Conservation (phyloP, 257 asterid genomes). For the Nicotiana attenuata region DNA sequence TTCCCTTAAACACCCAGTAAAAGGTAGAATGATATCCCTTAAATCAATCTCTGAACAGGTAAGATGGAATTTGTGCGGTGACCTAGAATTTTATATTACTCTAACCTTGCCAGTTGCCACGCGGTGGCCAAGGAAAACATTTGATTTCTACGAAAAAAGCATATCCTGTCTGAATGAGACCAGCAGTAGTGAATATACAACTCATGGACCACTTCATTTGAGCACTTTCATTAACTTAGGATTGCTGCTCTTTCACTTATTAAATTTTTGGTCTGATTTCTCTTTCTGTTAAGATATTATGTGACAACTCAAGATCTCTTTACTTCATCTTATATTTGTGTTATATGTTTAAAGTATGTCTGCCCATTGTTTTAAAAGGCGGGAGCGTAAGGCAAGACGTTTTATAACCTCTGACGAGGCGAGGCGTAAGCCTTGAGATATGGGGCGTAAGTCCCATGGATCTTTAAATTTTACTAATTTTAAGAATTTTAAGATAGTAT, state of each 20-base stretch:
- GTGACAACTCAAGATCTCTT: neutral
- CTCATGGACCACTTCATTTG: neutral
- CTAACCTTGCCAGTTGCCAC: neutral
- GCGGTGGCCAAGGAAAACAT: neutral
- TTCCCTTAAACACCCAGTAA: neutral
- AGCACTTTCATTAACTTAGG: conserved; percentile 1
- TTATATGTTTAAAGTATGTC: neutral
- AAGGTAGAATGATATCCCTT: neutral
- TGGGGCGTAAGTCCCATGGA: no score
- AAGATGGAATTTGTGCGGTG: neutral
- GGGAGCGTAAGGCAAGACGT: no score
- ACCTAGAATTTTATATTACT: neutral
- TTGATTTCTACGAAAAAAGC: neutral
- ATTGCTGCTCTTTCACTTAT: neutral
- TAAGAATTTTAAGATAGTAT: no score
- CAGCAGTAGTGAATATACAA: neutral
- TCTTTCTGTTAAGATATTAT: neutral
- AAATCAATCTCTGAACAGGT: neutral
- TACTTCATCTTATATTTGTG: neutral
- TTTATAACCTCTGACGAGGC: no score
- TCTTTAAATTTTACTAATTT: no score
- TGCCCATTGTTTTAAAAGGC: no score
- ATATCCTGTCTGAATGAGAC: neutral
- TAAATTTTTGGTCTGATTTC: neutral
- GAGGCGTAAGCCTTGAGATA: no score